Base-by-base conservation (phyloP, 768 basidiomycete species). In the Naganishia vaughanmartiniae region DNA sequence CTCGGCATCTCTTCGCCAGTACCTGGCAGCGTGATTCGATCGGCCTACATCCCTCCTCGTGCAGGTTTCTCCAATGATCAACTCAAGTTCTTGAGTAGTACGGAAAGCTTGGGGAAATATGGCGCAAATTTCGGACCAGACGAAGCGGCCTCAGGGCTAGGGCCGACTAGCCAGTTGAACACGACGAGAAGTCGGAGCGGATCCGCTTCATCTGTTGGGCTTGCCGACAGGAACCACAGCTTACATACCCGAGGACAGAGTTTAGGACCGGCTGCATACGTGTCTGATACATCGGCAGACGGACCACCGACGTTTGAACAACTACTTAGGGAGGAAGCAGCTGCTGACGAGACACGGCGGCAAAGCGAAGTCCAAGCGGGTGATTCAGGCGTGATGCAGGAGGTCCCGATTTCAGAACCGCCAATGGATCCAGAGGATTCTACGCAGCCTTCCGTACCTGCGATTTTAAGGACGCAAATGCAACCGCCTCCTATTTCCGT, bases 61-160 rank as follows among this genome's bases (percentile, higher is more conserved):
- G 56, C 54, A 31, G 71, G 71, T 10, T 67, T 72, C 19, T 56
- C 71, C 3, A 54, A 36, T 15, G 66, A 72, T 1, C 71, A 72
- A 26, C 34, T 72, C 2, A 48, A 68, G 28, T 72, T 72, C 48
- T 26, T 72, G 12, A 72, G 54, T 34, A 72, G 71, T 48, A 72
- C 71, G 0, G 71, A 72, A 31, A 72, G 65, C 55, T 24, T 72
- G 17, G 71, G 71, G 39, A 72, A 68, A 51, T 68, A 56, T 30
- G 71, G 71, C 15, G 66, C 56, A 3, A 46, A 39, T 24, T 55
- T 68, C 14, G 42, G 42, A 36, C 42, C 67, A 34, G 34, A 68
- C 10, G 54, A 63, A 21, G 60, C 60, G 39, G 19, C 60, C 21
- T 26, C 42, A 17, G 60, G 39, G 30, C 7, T 63, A n/a, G 39